Conservation (phyloP, 768 basidiomycete genomes). For the Gloeophyllum trabeum region DNA sequence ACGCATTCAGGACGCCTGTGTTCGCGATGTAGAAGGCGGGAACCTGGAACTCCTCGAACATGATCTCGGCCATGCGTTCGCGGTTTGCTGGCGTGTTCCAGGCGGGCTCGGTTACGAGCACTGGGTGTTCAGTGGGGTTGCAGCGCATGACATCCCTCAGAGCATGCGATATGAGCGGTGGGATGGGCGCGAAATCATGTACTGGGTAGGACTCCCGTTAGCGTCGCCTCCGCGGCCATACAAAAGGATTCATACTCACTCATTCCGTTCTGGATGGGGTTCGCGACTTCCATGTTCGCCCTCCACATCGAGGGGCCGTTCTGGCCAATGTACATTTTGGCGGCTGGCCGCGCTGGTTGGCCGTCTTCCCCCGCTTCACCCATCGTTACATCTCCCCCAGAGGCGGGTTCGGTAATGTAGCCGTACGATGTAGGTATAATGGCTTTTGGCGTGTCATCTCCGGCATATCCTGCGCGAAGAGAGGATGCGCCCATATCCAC, state of each 20-base stretch:
- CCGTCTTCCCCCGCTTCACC: constrained; percentile 31
- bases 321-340: constrained; percentile 74
- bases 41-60: constrained; percentile 93
- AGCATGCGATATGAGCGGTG: constrained; percentile 63
- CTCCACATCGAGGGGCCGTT: constrained; percentile 87
- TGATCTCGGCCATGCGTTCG: constrained; percentile 91
- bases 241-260: constrained; percentile 35
- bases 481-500: constrained; percentile 89
- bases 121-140: constrained; percentile 76
- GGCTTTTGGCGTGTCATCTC: constrained; percentile 91
- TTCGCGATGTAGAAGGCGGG: constrained; percentile 98
- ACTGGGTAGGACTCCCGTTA: constrained; percentile 28
- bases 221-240: neutral
- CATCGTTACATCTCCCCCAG: constrained; percentile 46
- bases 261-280: constrained; percentile 76
- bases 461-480: constrained; percentile 91
- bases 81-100: constrained; percentile 94
- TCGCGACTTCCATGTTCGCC: constrained; percentile 76
- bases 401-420: constrained; percentile 34
- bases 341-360: constrained; percentile 4
- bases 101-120: constrained; percentile 88
- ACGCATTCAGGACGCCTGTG: constrained; percentile 90
- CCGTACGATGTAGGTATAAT: constrained; percentile 88
- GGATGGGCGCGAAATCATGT: constrained; percentile 65
- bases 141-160: constrained; percentile 67